A percentile compares a stretch with the other conserved stretches of the same genome.
These are phyloP conservation scores for Lotus japonicus DNA, from an alignment of 306 rosid genomes.

Conservation along the genomic window DNA sequence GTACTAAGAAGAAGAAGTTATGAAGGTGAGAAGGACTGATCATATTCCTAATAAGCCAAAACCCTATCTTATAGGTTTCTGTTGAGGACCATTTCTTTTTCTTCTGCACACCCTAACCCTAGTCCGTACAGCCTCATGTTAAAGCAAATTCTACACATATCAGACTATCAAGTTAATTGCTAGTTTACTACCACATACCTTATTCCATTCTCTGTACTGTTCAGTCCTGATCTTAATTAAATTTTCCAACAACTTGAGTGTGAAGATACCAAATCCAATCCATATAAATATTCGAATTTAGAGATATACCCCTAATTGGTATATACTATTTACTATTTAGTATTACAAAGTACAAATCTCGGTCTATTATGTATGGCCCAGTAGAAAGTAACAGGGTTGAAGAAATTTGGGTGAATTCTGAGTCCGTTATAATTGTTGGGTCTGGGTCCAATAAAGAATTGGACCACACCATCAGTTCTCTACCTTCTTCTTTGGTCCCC, in stretches of 20 bases:
- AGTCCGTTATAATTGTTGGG: conserved; percentile 32
- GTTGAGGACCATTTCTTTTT: conserved; percentile 26
- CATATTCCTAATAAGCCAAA: conserved; percentile 18
- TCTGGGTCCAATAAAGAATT: conserved; percentile 22
- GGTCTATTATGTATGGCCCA: conserved; percentile 24
- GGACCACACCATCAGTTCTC: conserved; percentile 30
- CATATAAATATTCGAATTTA: conserved; percentile 15
- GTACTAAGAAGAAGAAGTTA: background rate
- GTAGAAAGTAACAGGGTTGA: conserved; percentile 13
- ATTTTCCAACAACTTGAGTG: conserved; percentile 31
- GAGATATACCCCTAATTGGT: conserved; percentile 25
- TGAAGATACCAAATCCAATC: conserved; percentile 10
- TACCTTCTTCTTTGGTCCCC: conserved; percentile 26
- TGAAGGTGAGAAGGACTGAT: conserved; percentile 29
- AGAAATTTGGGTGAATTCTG: background rate
- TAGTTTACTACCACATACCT: conserved; percentile 13
- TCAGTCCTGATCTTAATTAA: conserved; percentile 33
- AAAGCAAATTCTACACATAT: background rate
- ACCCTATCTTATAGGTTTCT: conserved; percentile 14
- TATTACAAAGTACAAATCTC: conserved; percentile 28
- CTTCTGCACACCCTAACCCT: conserved; percentile 13
- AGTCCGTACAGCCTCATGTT: conserved; percentile 7
- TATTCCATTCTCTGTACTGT: background rate
- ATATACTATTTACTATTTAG: too few relatives aligned
- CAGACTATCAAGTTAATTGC: conserved; percentile 10